A percentile compares a stretch with the other conserved stretches of the same genome.
Evolutionary conservation across 192 early-diverging fungal genomes (phyloP).

Genomic region (Coemansia sp.): DNA sequence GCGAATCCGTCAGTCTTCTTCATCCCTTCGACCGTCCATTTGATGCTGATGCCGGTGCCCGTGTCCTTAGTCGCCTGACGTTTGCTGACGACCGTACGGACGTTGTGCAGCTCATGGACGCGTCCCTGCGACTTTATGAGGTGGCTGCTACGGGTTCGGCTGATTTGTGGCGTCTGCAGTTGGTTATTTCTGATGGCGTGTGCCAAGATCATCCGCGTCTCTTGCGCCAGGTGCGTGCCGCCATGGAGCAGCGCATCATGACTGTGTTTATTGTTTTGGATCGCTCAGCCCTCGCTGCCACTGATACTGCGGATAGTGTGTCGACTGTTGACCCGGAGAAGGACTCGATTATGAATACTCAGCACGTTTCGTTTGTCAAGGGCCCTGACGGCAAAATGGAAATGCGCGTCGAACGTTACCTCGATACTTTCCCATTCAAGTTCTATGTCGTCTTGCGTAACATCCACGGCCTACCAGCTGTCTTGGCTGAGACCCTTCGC

Average conservation of each 20-base stretch:
- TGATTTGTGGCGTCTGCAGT: conserved; percentile 94
- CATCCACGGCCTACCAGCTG: conserved; percentile 83
- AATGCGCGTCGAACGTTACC: conserved; percentile 77
- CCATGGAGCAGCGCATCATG: conserved; percentile 83
- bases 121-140: conserved; percentile 77
- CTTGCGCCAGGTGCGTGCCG: conserved; percentile 81
- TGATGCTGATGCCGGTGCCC: conserved; percentile 85
- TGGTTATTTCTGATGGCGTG: conserved; percentile 96
- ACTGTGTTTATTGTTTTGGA: conserved; percentile 96
- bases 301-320: background rate
- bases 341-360: conserved; percentile 85
- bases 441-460: conserved; percentile 92
- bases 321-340: conserved; percentile 33
- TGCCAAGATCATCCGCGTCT: conserved; percentile 92
- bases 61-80: conserved; percentile 84
- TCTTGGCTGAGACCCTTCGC: conserved; percentile 88
- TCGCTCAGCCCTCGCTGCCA: conserved; percentile 36
- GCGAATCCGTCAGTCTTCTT: conserved; percentile 78
- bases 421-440: conserved; percentile 98
- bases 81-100: conserved; percentile 90
- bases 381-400: conserved; percentile 58
- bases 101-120: conserved; percentile 83
- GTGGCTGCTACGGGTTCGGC: conserved; percentile 56
- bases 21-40: conserved; percentile 96
- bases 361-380: conserved; percentile 78